Percentiles rank a stretch among this genome's conserved stretches.
Conservation (phyloP, 2,329 filamentous ascomycete species). For the Fusarium guadeloupense region DNA sequence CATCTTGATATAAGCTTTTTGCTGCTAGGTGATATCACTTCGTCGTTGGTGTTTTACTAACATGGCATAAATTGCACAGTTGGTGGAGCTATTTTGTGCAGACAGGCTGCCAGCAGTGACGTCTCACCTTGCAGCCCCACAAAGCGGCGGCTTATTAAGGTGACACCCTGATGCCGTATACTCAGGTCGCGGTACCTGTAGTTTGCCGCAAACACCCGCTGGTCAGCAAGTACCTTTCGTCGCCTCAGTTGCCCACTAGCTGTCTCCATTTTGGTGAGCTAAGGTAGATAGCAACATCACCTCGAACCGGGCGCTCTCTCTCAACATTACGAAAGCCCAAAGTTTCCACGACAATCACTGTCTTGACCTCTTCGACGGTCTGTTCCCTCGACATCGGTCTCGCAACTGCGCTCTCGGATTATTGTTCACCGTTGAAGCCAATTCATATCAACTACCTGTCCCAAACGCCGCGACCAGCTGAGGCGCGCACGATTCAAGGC, state of each 20-base stretch:
- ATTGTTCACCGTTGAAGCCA: conserved; percentile 7
- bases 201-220: not conserved
- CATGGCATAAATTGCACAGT: conserved; percentile 23
- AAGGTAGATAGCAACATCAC: conserved; percentile 36
- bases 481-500: conserved; percentile 40
- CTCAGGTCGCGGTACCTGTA: conserved; percentile 40
- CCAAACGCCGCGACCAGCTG: conserved; percentile 36
- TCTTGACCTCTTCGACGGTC: conserved; percentile 4
- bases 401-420: conserved; percentile 5
- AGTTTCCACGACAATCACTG: conserved; percentile 10
- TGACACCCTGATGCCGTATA: conserved; percentile 2
- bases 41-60: too few relatives aligned
- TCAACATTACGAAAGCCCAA: conserved; percentile 23
- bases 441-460: conserved; percentile 2
- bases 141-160: conserved; percentile 29
- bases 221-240: conserved; percentile 32
- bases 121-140: conserved; percentile 45
- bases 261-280: conserved; percentile 36
- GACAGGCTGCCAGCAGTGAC: conserved; percentile 46
- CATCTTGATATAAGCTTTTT: too few relatives aligned
- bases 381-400: conserved; percentile 2
- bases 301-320: conserved; percentile 26
- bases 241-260: conserved; percentile 33
- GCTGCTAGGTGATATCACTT: too few relatives aligned
- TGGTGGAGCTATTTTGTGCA: conserved; percentile 13